Evolutionary conservation across 2,329 filamentous ascomycete species (phyloP), one percentile per base, ranked within the genome.

Genomic region (Penicillium sp.): DNA sequence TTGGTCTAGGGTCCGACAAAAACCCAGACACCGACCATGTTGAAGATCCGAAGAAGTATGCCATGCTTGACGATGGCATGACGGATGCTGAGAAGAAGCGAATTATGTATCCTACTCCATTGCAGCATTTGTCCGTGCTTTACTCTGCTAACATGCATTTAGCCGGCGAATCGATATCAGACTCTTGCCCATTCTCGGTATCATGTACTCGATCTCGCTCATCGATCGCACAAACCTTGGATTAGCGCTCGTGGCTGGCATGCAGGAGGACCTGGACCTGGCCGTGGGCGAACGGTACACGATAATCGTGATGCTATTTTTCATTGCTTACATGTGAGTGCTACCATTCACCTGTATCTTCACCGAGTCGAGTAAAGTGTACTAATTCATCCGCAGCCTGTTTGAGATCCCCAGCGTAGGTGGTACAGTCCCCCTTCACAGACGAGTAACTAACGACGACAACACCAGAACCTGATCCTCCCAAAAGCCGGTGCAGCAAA

Each of bases 211-310:
- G 7, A 73, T 79, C 23, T 72, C 75, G 0, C 64, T 76, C 26
- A 74, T 80, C 64, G 78, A 80, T 52, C 70, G 77, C 44, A 73
- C 73, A 59, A 80, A 79, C 59, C 67, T 78, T 7, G 73, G 73
- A 58, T 73, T 76, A 31, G 70, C 71, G 2, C 64, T 66, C 23
- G 70, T 73, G 7, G 70, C 71, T n/a, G 70, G 70, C 8, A 73
- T 73, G 71, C 54, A 70, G 19, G 65, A 68, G 35, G 71, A 73
- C 35, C 66, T 73, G 13, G 60, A 59, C 11, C 65, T 74, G 13
- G 51, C 66, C 3, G 56, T 72, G 17, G 71, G 71, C 3, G 45
- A 64, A 47, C 62, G 71, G 29, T 74, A 74, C 57, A 70, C 70
- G 1, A 66, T 73, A 41, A 61, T 71, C 19, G 63, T 71, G 13